Base-by-base conservation (phyloP, 306 rosid genomes). In the Mimosa bimucronata region DNA sequence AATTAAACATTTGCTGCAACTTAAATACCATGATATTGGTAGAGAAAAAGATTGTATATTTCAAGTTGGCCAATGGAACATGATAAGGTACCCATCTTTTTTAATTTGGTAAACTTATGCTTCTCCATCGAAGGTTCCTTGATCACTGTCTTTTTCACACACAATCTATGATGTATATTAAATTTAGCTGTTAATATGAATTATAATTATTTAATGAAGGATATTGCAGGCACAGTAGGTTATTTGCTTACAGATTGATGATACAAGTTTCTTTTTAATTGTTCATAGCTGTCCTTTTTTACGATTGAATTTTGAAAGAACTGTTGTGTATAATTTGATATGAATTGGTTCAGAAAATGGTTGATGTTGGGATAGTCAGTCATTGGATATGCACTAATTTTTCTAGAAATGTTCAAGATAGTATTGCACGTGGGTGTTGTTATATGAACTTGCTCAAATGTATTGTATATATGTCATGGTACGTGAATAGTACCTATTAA, bases 1-100 rank as follows among this genome's bases (percentile, higher is more conserved):
- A 81, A 44, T 44, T 42, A 44, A 16, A 25, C 30, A 37, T 66
- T 30, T 1, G 76, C 52, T 66, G 23, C 89, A 91, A 93, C 87
- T 91, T 16, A 91, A 91, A 72, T 91, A 91, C 79, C 91, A 89
- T 52, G 97, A 91, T 37, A 84, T 91, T 2, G 93, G 93, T 37
- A 85, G 91, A 34, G 96, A 91, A 76, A 89, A 80, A 79, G 88
- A 91, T 83, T 91, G 91, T 64, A 73, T 91, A 25, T 93, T 93
- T 30, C 92, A 91, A 83, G 97, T 88, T 78, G 97, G 97, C 3
- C 93, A 91, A 10, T 91, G 97, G 97, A 91, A 89, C 23, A 91
- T 91, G 97, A 89, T 11, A 91, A 91, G 93, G 97, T 91, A 70
- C 23, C 21, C 21, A n/a, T 1, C 34, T 13, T 13, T 26, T 26